Percentiles rank a stretch among this genome's conserved stretches.
Conservation (phyloP, 2,329 filamentous ascomycete species). For the Penicillium sclerotiorum region DNA sequence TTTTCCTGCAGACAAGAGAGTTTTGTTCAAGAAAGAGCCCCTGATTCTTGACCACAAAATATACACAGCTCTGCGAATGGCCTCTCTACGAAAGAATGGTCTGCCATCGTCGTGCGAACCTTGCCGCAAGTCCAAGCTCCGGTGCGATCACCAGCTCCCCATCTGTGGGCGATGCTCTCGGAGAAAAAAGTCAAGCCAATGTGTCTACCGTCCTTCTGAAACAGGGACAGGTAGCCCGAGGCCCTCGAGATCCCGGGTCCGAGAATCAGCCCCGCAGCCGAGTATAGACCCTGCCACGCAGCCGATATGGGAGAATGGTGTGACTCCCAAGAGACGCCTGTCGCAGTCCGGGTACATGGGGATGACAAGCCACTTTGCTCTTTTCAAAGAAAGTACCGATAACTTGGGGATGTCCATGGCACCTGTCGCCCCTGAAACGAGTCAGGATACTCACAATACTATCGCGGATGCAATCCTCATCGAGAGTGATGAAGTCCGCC, state of each 20-base stretch:
- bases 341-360: slow-evolving; percentile 8
- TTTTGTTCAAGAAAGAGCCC: too few relatives aligned
- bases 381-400: slow-evolving; percentile 8
- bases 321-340: not conserved
- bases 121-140: slow-evolving; percentile 26
- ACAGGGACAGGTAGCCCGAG: slow-evolving; percentile 3
- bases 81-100: slow-evolving; percentile 11
- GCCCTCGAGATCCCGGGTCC: not conserved
- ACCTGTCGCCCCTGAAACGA: not conserved
- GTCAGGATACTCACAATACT: slow-evolving; percentile 6
- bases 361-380: slow-evolving; percentile 7
- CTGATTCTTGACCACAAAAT: too few relatives aligned
- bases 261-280: not conserved
- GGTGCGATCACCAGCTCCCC: slow-evolving; percentile 23
- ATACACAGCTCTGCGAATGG: not conserved
- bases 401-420: slow-evolving; percentile 1
- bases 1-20: too few relatives aligned
- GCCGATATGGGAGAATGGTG: not conserved
- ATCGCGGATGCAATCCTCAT: not conserved
- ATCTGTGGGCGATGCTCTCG: slow-evolving; percentile 21
- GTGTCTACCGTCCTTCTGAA: slow-evolving; percentile 17
- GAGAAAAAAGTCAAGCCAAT: slow-evolving; percentile 15
- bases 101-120: slow-evolving; percentile 25
- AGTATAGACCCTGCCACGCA: not conserved
- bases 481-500: slow-evolving; percentile 20